These are phyloP conservation scores for Aspergillus sclerotiicarbonarius DNA, from an alignment of 495 filamentous ascomycete species.

Conservation along the genomic window DNA sequence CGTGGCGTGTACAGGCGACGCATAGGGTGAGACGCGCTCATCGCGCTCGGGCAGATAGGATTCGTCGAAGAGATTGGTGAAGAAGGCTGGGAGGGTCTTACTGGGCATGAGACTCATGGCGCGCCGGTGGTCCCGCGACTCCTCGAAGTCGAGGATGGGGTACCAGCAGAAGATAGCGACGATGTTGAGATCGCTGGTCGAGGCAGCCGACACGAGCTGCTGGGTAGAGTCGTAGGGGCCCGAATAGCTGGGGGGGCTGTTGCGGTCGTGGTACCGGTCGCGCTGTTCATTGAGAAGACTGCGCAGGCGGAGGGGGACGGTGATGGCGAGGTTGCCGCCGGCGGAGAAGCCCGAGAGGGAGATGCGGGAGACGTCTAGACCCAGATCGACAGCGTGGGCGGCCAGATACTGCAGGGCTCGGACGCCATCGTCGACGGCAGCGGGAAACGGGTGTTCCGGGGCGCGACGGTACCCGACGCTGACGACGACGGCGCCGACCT, in stretches of 20 bases:
- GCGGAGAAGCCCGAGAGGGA: constrained; percentile 83
- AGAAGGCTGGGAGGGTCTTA: constrained; percentile 67
- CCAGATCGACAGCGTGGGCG: constrained; percentile 52
- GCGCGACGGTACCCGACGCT: constrained; percentile 76
- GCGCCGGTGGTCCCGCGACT: constrained; percentile 70
- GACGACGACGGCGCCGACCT: constrained; percentile 62
- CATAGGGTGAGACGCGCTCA: constrained; percentile 55
- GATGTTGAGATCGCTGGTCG: constrained; percentile 41
- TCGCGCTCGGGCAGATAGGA: constrained; percentile 64
- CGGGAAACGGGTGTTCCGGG: constrained; percentile 75
- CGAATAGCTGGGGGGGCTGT: constrained; percentile 12
- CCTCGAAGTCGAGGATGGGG: constrained; percentile 79
- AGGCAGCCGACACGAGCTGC: constrained; percentile 30
- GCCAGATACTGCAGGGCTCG: constrained; percentile 68
- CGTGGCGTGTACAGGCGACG: constrained; percentile 61
- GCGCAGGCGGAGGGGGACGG: constrained; percentile 68
- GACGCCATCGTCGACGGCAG: constrained; percentile 71
- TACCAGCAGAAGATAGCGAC: constrained; percentile 73
- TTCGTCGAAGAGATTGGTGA: constrained; percentile 85
- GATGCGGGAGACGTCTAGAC: constrained; percentile 60
- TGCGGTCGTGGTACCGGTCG: constrained; percentile 14
- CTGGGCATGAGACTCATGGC: constrained; percentile 62
- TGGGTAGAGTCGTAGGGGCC: constrained; percentile 39
- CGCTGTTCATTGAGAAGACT: constrained; percentile 26
- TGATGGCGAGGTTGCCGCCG: constrained; percentile 82